These are phyloP conservation scores for Gossypium stocksii DNA, from an alignment of 345 rosid genomes.

Conservation along the genomic window DNA sequence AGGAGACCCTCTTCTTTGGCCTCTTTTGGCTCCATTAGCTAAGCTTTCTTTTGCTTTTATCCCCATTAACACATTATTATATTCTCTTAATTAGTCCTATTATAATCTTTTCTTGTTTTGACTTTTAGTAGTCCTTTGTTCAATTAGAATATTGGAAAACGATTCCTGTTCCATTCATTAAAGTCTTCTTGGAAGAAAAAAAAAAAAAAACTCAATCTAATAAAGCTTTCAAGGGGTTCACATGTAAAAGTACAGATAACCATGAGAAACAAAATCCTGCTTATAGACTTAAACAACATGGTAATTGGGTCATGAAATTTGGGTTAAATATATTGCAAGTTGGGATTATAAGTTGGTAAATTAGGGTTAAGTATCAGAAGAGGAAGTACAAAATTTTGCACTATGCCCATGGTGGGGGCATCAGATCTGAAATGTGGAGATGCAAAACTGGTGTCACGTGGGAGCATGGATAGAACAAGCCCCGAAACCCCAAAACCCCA, in stretches of 20 bases:
- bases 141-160: background rate
- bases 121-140: background rate
- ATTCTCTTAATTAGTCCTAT: constrained; percentile 1
- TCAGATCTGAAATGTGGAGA: background rate
- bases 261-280: background rate
- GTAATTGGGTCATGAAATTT: background rate
- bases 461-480: constrained; percentile 20
- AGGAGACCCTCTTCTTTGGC: constrained; percentile 19
- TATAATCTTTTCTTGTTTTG: constrained; percentile 5
- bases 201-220: background rate
- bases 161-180: constrained; percentile 25
- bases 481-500: constrained; percentile 22
- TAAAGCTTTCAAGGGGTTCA: constrained; percentile 3
- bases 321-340: background rate
- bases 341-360: background rate
- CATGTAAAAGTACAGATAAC: background rate
- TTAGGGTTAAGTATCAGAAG: background rate
- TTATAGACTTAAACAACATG: background rate
- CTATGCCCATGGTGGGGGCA: background rate
- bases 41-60: constrained; percentile 25
- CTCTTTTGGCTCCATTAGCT: constrained; percentile 21
- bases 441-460: constrained; percentile 23
- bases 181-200: constrained; percentile 17
- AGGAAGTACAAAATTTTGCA: background rate
- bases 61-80: constrained; percentile 16